Conservation (phyloP, 805 yeast genomes). For the Starmerella roubikii region DNA sequence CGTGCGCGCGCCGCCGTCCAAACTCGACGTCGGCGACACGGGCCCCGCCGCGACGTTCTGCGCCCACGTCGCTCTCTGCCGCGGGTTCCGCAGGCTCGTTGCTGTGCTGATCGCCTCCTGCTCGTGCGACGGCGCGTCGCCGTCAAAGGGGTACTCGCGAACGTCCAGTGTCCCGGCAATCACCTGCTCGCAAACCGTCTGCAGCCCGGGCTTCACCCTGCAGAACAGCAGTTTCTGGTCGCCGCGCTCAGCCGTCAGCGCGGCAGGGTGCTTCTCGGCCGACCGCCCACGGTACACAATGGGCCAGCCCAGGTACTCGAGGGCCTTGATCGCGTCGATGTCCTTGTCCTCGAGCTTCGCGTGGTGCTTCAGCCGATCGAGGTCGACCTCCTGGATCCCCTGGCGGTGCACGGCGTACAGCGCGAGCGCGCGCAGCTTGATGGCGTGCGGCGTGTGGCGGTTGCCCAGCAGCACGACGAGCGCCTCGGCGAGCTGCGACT, state of each 20-base stretch:
- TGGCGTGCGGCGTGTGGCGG: conserved; percentile 27
- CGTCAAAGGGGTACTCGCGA: conserved; percentile 53
- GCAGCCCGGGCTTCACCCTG: conserved; percentile 58
- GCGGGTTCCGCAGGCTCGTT: conserved; percentile 51
- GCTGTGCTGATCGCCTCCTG: conserved; percentile 29
- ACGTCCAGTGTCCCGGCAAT: conserved; percentile 40
- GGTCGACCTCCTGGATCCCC: conserved; percentile 52
- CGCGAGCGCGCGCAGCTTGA: conserved; percentile 61
- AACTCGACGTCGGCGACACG: neutral
- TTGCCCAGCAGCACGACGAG: conserved; percentile 44
- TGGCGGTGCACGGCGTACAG: conserved; percentile 70
- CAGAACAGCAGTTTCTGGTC: conserved; percentile 37
- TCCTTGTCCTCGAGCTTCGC: conserved; percentile 31
- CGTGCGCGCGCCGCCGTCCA: neutral
- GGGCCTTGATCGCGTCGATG: conserved; percentile 42
- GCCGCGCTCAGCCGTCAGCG: conserved; percentile 15
- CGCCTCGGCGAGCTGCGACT: conserved; percentile 29
- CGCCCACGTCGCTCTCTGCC: conserved; percentile 70
- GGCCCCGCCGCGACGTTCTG: conserved; percentile 25
- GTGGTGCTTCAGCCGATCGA: conserved; percentile 52
- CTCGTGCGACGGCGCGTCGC: conserved; percentile 32
- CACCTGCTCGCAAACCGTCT: conserved; percentile 41
- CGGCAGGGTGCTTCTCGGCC: conserved; percentile 6
- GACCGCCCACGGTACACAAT: conserved; percentile 5
- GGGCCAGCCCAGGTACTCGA: conserved; percentile 42